These are phyloP conservation scores for Fusarium poae DNA, from an alignment of 2,329 filamentous ascomycete species.

Conservation along the genomic window DNA sequence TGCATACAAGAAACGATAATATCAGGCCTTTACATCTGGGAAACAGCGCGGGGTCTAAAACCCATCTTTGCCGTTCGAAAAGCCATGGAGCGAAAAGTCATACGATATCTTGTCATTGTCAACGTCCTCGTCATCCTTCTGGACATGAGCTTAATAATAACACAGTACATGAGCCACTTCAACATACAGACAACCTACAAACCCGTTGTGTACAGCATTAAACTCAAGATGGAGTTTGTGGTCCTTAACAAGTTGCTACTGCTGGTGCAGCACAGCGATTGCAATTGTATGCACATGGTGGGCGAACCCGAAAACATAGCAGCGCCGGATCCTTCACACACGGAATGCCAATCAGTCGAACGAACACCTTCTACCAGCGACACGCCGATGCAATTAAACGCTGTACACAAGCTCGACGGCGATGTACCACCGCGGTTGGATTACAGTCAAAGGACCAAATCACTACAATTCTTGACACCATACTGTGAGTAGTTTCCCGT, in stretches of 20 bases:
- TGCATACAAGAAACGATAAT: conserved; percentile 39
- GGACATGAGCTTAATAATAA: conserved; percentile 31
- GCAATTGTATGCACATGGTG: conserved; percentile 38
- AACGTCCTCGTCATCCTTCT: conserved; percentile 41
- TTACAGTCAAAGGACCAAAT: conserved; percentile 1
- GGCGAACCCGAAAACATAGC: conserved; percentile 11
- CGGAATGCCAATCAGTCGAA: conserved; percentile 16
- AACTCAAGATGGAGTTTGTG: conserved; percentile 42
- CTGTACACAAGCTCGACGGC: not conserved
- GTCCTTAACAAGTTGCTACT: conserved; percentile 37
- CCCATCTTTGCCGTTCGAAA: conserved; percentile 35
- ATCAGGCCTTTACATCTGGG: conserved; percentile 38
- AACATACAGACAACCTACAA: conserved; percentile 42
- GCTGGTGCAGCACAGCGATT: conserved; percentile 30
- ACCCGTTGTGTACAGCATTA: conserved; percentile 42
- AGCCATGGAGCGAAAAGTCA: conserved; percentile 31
- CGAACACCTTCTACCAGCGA: conserved; percentile 10
- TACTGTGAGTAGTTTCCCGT: conserved; percentile 5
- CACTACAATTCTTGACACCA: conserved; percentile 16
- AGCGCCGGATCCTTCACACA: not conserved
- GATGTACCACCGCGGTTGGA: conserved; percentile 5
- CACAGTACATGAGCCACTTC: conserved; percentile 39
- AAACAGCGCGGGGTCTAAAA: conserved; percentile 31
- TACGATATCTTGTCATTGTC: conserved; percentile 34
- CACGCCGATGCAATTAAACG: conserved; percentile 17